Base-by-base conservation (phyloP, 2,329 filamentous ascomycete species). In the Colletotrichum siamense region DNA sequence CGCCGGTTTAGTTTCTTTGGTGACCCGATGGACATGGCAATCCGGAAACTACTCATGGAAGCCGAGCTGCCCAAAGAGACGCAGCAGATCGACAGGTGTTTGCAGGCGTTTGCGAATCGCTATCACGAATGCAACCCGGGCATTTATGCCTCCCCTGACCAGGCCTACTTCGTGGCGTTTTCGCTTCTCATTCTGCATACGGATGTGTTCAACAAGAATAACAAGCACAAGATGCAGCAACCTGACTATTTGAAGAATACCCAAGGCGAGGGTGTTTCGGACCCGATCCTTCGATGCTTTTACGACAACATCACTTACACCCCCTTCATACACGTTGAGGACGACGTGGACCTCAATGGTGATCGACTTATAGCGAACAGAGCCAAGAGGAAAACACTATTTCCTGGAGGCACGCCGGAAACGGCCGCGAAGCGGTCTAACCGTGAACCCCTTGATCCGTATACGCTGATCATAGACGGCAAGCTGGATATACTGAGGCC, bases 151-250 rank as follows among this genome's bases (percentile, higher is more conserved):
- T 94, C 93, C 39, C 92, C 96, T 80, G 97, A 99, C 81, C 95
- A 98, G 85, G 96, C 97, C n/a, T 98, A 99, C 84, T 98, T 99
- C 81, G 96, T 99, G 78, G 96, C 96, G 18, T 99, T 99, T 83
- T 99, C 96, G 3, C 92, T 99, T 73, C 91, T 99, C 76, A 98
- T 99, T 79, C 89, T 99, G 39, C 97, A 99, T 81, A 99, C 97
- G 0, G 97, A 99, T 82, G 95, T 98, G n/a, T 99, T 99, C 91
- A 99, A 99, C 89, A 98, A 98, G 86, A 99, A 99, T 88, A 99
- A 99, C 87, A 99, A 99, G 87, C 92, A 97, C 84, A 99, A 99
- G 86, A 99, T 99, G 97, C 96, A 98, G 82, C 98, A 98, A 82
- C 87, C 91, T 1, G 97, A 99, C 82, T 99, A 99, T 85, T 90